These are phyloP conservation scores for Termitomyces titanicus DNA, from an alignment of 768 basidiomycete species.

Conservation along the genomic window DNA sequence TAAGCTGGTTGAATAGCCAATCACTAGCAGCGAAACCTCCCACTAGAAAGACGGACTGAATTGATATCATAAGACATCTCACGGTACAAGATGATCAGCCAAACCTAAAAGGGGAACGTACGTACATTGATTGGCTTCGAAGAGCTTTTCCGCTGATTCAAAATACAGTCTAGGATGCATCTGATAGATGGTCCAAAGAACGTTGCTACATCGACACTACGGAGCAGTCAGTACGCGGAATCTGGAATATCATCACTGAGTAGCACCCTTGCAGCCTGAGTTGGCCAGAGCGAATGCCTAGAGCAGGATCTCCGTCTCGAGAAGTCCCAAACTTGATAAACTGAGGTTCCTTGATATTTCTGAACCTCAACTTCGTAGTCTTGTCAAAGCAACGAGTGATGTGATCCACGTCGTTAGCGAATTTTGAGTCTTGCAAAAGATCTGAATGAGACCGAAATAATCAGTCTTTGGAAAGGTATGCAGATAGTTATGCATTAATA, in stretches of 20 bases:
- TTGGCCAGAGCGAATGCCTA: slow-evolving; percentile 43
- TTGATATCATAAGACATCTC: background rate
- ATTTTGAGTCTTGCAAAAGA: slow-evolving; percentile 36
- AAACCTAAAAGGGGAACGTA: background rate
- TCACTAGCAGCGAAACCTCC: slow-evolving; percentile 52
- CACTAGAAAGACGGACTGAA: slow-evolving; percentile 41
- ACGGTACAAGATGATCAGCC: too few species aligned
- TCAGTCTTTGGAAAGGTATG: background rate
- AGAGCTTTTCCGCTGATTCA: slow-evolving; percentile 9
- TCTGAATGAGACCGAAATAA: slow-evolving; percentile 18
- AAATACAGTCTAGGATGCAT: slow-evolving; percentile 19
- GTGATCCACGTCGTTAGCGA: slow-evolving; percentile 33
- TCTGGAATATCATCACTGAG: background rate
- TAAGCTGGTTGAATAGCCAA: slow-evolving; percentile 41
- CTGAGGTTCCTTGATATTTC: slow-evolving; percentile 28
- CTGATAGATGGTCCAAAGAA: slow-evolving; percentile 25
- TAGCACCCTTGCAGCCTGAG: slow-evolving; percentile 36
- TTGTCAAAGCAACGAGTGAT: slow-evolving; percentile 42
- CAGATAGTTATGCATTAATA: slow-evolving; percentile 11
- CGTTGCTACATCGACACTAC: slow-evolving; percentile 19
- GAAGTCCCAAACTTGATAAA: slow-evolving; percentile 43
- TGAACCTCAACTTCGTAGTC: slow-evolving; percentile 40
- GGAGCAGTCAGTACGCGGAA: background rate
- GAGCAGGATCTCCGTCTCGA: slow-evolving; percentile 32
- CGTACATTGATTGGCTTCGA: slow-evolving; percentile 1